These are phyloP conservation scores for Fusarium sp. DNA, from an alignment of 2,329 filamentous ascomycete genomes.

Conservation along the genomic window DNA sequence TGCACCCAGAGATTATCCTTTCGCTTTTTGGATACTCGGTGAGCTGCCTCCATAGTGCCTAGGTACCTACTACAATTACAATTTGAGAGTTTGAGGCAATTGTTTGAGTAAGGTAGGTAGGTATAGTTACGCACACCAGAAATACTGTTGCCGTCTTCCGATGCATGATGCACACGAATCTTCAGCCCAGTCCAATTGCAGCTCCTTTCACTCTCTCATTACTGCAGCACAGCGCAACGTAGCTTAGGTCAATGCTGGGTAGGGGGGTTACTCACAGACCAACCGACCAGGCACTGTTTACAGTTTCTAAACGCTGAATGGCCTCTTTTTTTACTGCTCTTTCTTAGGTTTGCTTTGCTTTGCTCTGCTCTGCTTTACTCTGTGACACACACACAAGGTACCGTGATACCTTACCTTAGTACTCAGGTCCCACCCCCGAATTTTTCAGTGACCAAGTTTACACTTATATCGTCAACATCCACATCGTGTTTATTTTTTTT, in stretches of 20 bases:
- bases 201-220: slow-evolving; percentile 11
- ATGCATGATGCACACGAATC: slow-evolving; percentile 30
- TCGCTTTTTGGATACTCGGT: slow-evolving; percentile 12
- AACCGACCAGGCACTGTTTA: slow-evolving; percentile 29
- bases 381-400: slow-evolving; percentile 12
- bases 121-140: slow-evolving; percentile 6
- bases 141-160: slow-evolving; percentile 32
- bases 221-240: not conserved
- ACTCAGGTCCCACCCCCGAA: slow-evolving; percentile 36
- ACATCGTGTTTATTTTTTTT: slow-evolving; percentile 23
- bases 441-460: slow-evolving; percentile 36
- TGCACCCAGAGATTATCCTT: slow-evolving; percentile 12
- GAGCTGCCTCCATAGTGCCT: slow-evolving; percentile 3
- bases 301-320: slow-evolving; percentile 27
- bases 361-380: not conserved
- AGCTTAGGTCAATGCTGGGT: slow-evolving; percentile 35
- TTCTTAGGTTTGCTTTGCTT: not conserved
- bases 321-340: slow-evolving; percentile 17
- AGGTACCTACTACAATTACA: too few species aligned
- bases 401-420: slow-evolving; percentile 11
- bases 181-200: slow-evolving; percentile 40
- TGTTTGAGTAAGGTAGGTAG: not conserved
- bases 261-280: slow-evolving; percentile 38
- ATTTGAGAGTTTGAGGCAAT: not conserved
- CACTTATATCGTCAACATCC: slow-evolving; percentile 41